Percentiles rank a stretch among this genome's conserved stretches.
Conservation (phyloP, 1,284 basidiomycete species). For the Coniophora puteana region DNA sequence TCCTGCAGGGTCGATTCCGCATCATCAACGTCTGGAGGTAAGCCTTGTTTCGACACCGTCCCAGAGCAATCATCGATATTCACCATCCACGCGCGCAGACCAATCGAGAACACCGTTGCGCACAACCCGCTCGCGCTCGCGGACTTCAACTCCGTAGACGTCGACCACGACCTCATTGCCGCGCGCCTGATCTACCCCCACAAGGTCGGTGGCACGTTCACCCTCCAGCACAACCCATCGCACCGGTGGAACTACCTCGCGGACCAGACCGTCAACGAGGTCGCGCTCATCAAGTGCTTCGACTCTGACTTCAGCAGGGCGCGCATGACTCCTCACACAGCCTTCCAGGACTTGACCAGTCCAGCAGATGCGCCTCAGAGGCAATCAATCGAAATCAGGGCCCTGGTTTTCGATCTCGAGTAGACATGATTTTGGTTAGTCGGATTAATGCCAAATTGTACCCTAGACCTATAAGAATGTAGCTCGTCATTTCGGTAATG, state of each 20-base stretch:
- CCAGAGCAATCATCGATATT: no score
- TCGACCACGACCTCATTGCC: conserved; percentile 27
- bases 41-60: no score
- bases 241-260: conserved; percentile 43
- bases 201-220: conserved; percentile 33
- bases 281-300: conserved; percentile 43
- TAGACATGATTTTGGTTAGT: no score
- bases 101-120: conserved; percentile 37
- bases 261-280: conserved; percentile 39
- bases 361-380: no score
- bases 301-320: conserved; percentile 32
- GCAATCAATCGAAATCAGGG: no score
- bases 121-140: no score
- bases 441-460: no score
- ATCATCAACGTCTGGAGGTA: conserved; percentile 45
- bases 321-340: conserved; percentile 38
- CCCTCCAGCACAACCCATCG: conserved; percentile 26
- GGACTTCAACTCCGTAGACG: conserved; percentile 36
- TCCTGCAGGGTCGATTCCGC: conserved; percentile 36
- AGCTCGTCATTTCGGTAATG: no score
- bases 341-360: conserved; percentile 33
- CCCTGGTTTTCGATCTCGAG: no score
- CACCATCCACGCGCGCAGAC: no score
- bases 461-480: no score
- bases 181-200: conserved; percentile 31